These are phyloP conservation scores for Cymbopogon citratus DNA, from an alignment of 176 grass and related monocot genomes.

Conservation along the genomic window DNA sequence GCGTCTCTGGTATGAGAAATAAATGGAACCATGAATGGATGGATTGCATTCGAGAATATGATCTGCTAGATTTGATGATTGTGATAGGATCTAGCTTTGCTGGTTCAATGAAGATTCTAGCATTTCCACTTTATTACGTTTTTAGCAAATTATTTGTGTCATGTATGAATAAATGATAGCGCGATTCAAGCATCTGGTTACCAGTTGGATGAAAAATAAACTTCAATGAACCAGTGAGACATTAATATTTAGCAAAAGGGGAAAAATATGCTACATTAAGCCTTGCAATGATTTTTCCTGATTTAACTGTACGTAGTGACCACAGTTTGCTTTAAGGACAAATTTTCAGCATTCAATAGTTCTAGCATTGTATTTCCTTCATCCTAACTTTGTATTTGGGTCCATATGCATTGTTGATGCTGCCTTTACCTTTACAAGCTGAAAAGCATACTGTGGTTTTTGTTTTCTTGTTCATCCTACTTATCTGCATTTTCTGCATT, in stretches of 20 bases:
- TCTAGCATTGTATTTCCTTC: not conserved
- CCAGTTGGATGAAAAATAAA: not conserved
- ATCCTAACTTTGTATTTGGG: not conserved
- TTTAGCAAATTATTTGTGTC: not conserved
- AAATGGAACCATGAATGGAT: not conserved
- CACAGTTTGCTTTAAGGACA: not conserved
- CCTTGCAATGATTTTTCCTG: not conserved
- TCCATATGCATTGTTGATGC: not conserved
- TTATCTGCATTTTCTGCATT: not conserved
- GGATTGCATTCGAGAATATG: not conserved
- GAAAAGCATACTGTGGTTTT: not conserved
- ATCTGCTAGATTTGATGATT: not conserved
- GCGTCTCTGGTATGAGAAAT: not conserved
- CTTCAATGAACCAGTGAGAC: not conserved
- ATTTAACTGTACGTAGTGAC: not conserved
- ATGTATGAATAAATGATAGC: not conserved
- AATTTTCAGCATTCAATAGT: not conserved
- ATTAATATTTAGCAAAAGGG: not conserved
- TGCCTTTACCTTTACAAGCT: not conserved
- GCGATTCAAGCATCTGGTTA: not conserved
- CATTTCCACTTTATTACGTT: not conserved
- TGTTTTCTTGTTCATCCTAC: not conserved
- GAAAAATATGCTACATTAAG: not conserved
- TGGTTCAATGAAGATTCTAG: not conserved
- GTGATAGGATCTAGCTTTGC: not conserved